phyloP scores from a whole-genome alignment of 2,329 filamentous ascomycete genomes.

The Diaporthe capsici region DNA sequence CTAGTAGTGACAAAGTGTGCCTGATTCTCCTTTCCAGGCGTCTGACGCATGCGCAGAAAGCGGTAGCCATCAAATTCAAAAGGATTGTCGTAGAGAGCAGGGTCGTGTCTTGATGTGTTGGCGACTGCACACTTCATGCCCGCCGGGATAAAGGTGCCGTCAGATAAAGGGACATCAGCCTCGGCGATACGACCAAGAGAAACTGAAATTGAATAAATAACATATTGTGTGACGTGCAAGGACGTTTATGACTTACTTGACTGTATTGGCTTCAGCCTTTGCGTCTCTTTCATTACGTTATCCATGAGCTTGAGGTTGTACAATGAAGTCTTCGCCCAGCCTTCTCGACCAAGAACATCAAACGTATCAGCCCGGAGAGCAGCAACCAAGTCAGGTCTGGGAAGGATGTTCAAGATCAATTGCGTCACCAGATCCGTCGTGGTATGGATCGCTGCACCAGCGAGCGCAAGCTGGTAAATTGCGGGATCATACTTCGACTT shows the following conservation, averaged over 20 bases:
- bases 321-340: slow-evolving; percentile 1
- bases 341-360: slow-evolving; percentile 1
- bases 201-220: neutral
- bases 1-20: neutral
- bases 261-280: neutral
- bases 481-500: neutral
- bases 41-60: neutral
- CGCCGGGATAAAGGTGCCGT: neutral
- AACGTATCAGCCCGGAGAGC: neutral
- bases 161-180: neutral
- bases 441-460: slow-evolving; percentile 1
- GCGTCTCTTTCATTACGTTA: neutral
- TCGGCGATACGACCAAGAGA: slow-evolving; percentile 1
- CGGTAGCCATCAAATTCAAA: neutral
- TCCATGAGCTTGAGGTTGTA: slow-evolving; percentile 9
- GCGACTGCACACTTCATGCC: neutral
- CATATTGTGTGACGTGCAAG: neutral
- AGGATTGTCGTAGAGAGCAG: neutral
- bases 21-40: neutral
- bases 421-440: slow-evolving; percentile 4
- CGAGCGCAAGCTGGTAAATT: slow-evolving; percentile 1
- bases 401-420: neutral
- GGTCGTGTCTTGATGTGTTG: neutral
- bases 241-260: neutral
- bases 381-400: slow-evolving; percentile 1